Conservation (phyloP, 2,329 filamentous ascomycete genomes). For the Fusarium coffeatum region DNA sequence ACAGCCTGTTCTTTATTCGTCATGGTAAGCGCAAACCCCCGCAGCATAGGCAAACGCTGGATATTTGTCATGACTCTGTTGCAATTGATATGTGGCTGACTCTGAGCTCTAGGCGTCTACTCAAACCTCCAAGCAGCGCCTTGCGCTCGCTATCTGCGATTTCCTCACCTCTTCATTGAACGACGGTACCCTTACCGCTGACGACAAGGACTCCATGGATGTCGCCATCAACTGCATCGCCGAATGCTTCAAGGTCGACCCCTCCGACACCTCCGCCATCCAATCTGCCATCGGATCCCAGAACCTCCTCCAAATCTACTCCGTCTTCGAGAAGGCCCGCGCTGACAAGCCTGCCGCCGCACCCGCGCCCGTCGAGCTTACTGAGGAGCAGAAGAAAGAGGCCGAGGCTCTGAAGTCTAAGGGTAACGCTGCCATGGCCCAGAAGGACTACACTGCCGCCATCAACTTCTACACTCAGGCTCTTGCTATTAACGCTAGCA, state of each 20-base stretch:
- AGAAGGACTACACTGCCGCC: constrained; percentile 86
- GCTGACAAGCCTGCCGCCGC: constrained; percentile 57
- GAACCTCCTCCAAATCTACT: constrained; percentile 90
- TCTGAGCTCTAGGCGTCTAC: constrained; percentile 45
- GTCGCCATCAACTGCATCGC: constrained; percentile 94
- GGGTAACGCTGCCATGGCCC: constrained; percentile 94
- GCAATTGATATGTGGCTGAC: constrained; percentile 11
- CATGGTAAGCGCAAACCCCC: constrained; percentile 30
- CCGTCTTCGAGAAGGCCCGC: constrained; percentile 90
- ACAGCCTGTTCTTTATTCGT: constrained; percentile 14
- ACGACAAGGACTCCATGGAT: constrained; percentile 94
- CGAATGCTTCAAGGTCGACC: constrained; percentile 94
- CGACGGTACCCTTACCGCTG: constrained; percentile 87
- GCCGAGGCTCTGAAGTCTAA: constrained; percentile 90
- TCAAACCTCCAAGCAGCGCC: constrained; percentile 76
- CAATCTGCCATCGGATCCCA: constrained; percentile 84
- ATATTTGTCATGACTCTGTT: constrained; percentile 11
- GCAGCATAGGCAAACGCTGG: constrained; percentile 12
- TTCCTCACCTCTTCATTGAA: constrained; percentile 86
- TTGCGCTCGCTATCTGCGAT: constrained; percentile 96
- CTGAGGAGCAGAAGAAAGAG: constrained; percentile 76
- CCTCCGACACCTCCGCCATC: constrained; percentile 78
- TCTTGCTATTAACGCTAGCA: constrained; percentile 80
- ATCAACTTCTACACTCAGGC: constrained; percentile 91
- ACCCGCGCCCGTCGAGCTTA: constrained; percentile 48